These are phyloP conservation scores for Pyrus bretschneideri DNA, from an alignment of 306 rosid species.

Conservation along the genomic window DNA sequence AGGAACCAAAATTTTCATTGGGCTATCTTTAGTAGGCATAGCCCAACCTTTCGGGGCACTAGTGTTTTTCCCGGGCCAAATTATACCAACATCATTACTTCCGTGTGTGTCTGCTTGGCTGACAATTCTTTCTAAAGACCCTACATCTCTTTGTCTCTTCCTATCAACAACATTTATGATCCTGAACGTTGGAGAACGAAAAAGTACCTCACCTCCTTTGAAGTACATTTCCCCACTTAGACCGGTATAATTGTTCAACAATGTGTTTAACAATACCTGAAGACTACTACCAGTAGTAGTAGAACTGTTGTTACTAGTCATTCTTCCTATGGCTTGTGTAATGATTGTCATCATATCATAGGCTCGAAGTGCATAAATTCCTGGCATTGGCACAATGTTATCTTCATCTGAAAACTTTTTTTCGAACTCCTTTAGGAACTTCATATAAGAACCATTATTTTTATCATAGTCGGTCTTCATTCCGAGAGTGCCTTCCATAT, in stretches of 20 bases:
- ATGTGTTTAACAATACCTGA: constrained; percentile 11
- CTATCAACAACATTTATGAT: constrained; percentile 47
- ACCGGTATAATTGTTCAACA: constrained; percentile 37
- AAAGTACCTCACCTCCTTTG: constrained; percentile 26
- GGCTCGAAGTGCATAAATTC: constrained; percentile 53
- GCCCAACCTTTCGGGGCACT: constrained; percentile 50
- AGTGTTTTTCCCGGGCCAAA: constrained; percentile 45
- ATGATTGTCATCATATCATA: constrained; percentile 47
- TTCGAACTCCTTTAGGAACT: constrained; percentile 30
- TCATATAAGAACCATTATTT: constrained; percentile 19
- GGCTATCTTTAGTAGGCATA: constrained; percentile 31
- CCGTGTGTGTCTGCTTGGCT: neutral
- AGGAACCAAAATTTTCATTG: constrained; percentile 46
- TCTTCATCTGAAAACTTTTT: constrained; percentile 34
- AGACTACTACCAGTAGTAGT: constrained; percentile 29
- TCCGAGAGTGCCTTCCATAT: constrained; percentile 60
- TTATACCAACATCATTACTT: constrained; percentile 19
- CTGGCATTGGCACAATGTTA: constrained; percentile 27
- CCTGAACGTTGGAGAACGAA: constrained; percentile 25
- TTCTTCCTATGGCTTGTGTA: constrained; percentile 34
- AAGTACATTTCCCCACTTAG: constrained; percentile 53
- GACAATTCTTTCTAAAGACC: constrained; percentile 15
- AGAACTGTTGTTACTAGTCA: neutral
- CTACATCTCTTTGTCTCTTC: constrained; percentile 23
- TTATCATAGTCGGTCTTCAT: constrained; percentile 44